Percentiles rank a stretch among this genome's conserved stretches.
Evolutionary conservation across 352 stramenopile genomes (phyloP).

Genomic region (Phytophthora citrophthora): DNA sequence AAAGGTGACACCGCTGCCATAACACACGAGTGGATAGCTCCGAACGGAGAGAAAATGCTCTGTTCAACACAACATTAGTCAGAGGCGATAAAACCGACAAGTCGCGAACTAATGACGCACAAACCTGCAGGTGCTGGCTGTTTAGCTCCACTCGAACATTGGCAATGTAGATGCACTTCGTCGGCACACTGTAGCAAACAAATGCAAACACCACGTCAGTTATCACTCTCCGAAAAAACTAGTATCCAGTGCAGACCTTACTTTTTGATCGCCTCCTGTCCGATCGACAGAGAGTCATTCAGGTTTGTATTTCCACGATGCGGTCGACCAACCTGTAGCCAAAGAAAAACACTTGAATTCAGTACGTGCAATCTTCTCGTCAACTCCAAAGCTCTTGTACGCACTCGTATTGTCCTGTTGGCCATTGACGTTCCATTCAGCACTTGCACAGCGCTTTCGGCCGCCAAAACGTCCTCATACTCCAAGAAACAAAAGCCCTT

Average conservation of each 20-base stretch:
- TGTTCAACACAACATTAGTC: conserved; percentile 17
- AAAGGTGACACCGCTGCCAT: conserved; percentile 68
- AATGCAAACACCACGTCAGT: conserved; percentile 10
- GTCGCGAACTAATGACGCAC: background rate
- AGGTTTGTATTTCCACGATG: conserved; percentile 74
- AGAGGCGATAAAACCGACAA: background rate
- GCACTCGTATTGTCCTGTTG: conserved; percentile 69
- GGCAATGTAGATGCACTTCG: conserved; percentile 79
- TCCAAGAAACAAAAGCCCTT: conserved; percentile 88
- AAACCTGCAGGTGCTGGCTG: conserved; percentile 76
- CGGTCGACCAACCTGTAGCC: conserved; percentile 68
- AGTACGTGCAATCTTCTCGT: background rate
- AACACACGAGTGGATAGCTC: conserved; percentile 65
- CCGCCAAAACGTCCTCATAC: conserved; percentile 81
- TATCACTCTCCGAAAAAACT: background rate
- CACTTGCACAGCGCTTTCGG: conserved; percentile 79
- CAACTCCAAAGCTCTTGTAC: conserved; percentile 6
- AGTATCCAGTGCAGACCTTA: conserved; percentile 18
- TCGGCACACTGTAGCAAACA: conserved; percentile 48
- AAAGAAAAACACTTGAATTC: background rate
- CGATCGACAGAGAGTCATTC: conserved; percentile 67
- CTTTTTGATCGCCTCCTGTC: conserved; percentile 82
- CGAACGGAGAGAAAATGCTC: conserved; percentile 86
- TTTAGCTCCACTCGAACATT: conserved; percentile 78
- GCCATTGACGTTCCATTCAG: conserved; percentile 69